Percentiles rank a stretch among this genome's conserved stretches.
phyloP scores from a whole-genome alignment of 768 basidiomycete genomes.

The Lyophyllum shimeji region DNA sequence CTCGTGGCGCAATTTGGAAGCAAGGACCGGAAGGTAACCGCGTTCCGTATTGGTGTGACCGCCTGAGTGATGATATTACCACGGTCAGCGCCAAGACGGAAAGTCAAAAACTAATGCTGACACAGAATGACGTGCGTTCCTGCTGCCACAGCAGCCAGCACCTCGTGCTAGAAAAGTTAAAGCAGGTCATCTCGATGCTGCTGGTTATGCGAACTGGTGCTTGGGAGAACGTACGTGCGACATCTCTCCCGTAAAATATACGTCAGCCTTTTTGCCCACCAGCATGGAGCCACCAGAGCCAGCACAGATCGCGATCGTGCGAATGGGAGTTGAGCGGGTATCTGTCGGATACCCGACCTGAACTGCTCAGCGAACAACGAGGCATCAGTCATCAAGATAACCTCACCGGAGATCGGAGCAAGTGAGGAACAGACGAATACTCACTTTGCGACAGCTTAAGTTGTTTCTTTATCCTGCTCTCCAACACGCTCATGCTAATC shows the following conservation, averaged over 20 bases:
- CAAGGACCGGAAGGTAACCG: slow-evolving; percentile 81
- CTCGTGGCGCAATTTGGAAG: slow-evolving; percentile 56
- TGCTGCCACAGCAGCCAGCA: slow-evolving; percentile 74
- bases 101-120: slow-evolving; percentile 35
- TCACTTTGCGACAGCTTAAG: slow-evolving; percentile 60
- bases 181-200: slow-evolving; percentile 18
- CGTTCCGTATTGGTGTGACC: slow-evolving; percentile 96
- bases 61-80: slow-evolving; percentile 38
- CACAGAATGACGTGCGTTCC: slow-evolving; percentile 85
- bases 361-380: slow-evolving; percentile 45
- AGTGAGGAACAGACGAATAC: slow-evolving; percentile 21
- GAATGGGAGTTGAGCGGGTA: slow-evolving; percentile 35
- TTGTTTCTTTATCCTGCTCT: slow-evolving; percentile 66
- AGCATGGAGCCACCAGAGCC: slow-evolving; percentile 86
- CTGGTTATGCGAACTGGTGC: slow-evolving; percentile 2
- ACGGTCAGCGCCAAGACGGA: slow-evolving; percentile 23
- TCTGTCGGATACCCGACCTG: slow-evolving; percentile 56
- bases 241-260: slow-evolving; percentile 94
- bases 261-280: slow-evolving; percentile 69
- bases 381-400: slow-evolving; percentile 19
- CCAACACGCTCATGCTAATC: slow-evolving; percentile 58
- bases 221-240: slow-evolving; percentile 57
- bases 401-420: slow-evolving; percentile 6
- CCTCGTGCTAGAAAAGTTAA: slow-evolving; percentile 65
- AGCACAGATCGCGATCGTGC: slow-evolving; percentile 85